Evolutionary conservation across 345 rosid species (phyloP).

Genomic region (Hevea brasiliensis): DNA sequence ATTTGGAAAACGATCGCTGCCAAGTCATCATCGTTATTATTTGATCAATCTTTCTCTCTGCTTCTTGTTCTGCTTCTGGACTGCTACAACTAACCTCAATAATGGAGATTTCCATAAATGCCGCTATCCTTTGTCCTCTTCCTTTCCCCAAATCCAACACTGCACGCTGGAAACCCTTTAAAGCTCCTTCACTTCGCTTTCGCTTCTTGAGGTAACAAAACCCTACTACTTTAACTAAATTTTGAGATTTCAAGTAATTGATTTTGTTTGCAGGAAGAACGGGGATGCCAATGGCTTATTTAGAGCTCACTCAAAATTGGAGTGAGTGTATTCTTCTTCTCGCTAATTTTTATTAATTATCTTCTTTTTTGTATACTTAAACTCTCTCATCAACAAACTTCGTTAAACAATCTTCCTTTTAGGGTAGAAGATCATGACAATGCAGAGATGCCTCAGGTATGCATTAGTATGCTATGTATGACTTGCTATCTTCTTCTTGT

Average conservation of each 20-base stretch:
- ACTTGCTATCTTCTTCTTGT: not conserved
- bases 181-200: slow-evolving; percentile 13
- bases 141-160: slow-evolving; percentile 13
- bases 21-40: not conserved
- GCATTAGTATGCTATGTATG: not conserved
- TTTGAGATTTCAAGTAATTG: not conserved
- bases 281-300: slow-evolving; percentile 36
- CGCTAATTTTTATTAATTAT: not conserved
- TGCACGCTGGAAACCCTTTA: not conserved
- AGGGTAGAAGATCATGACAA: slow-evolving; percentile 45
- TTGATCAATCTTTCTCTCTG: not conserved
- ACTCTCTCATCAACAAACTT: not conserved
- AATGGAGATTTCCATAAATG: slow-evolving; percentile 34
- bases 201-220: slow-evolving; percentile 33
- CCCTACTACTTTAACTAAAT: not conserved
- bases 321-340: slow-evolving; percentile 29
- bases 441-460: slow-evolving; percentile 46
- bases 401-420: slow-evolving; percentile 7
- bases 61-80: not conserved
- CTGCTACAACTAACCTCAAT: not conserved
- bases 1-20: not conserved
- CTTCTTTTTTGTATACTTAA: not conserved
- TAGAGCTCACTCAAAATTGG: slow-evolving; percentile 25
- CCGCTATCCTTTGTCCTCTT: slow-evolving; percentile 29
- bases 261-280: slow-evolving; percentile 35